Percentiles rank a stretch among this genome's conserved stretches.
Conservation (phyloP, 2,329 filamentous ascomycete genomes). For the Berkeleyomyces rouxiae region DNA sequence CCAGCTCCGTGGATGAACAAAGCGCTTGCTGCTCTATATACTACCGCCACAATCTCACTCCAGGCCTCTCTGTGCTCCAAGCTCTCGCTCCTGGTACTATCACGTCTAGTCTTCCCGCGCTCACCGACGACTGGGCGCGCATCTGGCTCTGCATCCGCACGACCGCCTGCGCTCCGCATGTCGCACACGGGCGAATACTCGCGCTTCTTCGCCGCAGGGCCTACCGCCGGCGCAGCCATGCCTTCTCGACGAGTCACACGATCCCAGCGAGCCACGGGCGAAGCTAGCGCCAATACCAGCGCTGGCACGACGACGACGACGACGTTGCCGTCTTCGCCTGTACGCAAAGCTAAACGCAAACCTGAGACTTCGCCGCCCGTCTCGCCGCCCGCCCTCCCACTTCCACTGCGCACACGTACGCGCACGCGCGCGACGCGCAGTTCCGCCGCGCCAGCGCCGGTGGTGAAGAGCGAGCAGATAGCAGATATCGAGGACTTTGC, state of each 20-base stretch:
- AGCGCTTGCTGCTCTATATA: too few relatives aligned
- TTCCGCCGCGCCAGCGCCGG: not conserved
- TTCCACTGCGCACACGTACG: not conserved
- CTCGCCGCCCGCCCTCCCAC: not conserved
- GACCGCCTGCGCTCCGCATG: not conserved
- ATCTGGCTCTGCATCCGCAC: too few relatives aligned
- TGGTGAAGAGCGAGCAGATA: slow-evolving; percentile 5
- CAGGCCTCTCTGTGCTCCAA: not conserved
- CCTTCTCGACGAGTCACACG: slow-evolving; percentile 15
- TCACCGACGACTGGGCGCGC: too few relatives aligned
- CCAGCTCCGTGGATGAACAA: too few relatives aligned
- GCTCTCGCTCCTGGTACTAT: not conserved
- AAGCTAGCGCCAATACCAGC: not conserved
- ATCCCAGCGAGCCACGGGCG: slow-evolving; percentile 9
- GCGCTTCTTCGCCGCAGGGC: slow-evolving; percentile 17
- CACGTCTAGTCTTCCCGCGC: not conserved
- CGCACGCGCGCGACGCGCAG: not conserved
- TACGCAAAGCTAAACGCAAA: not conserved
- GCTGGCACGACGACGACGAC: not conserved
- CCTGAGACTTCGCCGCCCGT: too few relatives aligned
- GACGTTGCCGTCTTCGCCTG: too few relatives aligned
- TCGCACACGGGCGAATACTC: slow-evolving; percentile 6
- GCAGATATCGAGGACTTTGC: slow-evolving; percentile 42
- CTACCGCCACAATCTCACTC: too few relatives aligned
- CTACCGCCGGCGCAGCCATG: not conserved